A percentile compares a stretch with the other conserved stretches of the same genome.
Conservation (phyloP, 352 stramenopile genomes). For the Peronosclerospora sorghi region DNA sequence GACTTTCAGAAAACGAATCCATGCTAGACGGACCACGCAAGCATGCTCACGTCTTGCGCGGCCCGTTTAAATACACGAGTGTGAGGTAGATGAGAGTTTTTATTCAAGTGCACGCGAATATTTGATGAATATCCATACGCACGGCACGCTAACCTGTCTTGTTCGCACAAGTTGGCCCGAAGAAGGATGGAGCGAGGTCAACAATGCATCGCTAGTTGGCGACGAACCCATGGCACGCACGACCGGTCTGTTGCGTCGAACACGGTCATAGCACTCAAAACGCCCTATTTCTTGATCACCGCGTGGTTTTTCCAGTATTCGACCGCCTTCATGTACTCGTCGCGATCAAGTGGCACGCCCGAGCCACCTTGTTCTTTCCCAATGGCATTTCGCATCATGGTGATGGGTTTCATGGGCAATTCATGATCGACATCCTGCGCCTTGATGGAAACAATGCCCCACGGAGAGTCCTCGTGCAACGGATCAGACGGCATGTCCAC, state of each 20-base stretch:
- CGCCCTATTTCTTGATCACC: conserved; percentile 63
- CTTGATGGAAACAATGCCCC: conserved; percentile 96
- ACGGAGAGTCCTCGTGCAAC: conserved; percentile 58
- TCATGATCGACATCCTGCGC: conserved; percentile 92
- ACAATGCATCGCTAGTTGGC: too few relatives aligned
- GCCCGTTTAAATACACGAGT: too few relatives aligned
- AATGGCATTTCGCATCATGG: conserved; percentile 96
- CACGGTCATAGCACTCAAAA: background rate
- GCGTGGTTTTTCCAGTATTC: conserved; percentile 83
- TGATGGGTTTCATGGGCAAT: conserved; percentile 97
- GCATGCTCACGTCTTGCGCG: too few relatives aligned
- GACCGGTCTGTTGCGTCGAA: background rate
- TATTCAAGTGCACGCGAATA: too few relatives aligned
- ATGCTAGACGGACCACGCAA: conserved; percentile 42
- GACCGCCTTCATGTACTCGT: conserved; percentile 76
- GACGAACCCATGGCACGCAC: background rate
- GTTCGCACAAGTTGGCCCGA: too few relatives aligned
- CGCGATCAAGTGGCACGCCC: conserved; percentile 67
- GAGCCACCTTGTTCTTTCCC: conserved; percentile 90
- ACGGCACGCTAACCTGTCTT: too few relatives aligned
- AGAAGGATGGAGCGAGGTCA: too few relatives aligned
- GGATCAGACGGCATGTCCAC: conserved; percentile 35
- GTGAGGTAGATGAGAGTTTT: too few relatives aligned
- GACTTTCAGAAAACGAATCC: conserved; percentile 73
- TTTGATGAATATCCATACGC: too few relatives aligned